Conservation (phyloP, 23 red algal species). For the Gracilaria gracilis region DNA sequence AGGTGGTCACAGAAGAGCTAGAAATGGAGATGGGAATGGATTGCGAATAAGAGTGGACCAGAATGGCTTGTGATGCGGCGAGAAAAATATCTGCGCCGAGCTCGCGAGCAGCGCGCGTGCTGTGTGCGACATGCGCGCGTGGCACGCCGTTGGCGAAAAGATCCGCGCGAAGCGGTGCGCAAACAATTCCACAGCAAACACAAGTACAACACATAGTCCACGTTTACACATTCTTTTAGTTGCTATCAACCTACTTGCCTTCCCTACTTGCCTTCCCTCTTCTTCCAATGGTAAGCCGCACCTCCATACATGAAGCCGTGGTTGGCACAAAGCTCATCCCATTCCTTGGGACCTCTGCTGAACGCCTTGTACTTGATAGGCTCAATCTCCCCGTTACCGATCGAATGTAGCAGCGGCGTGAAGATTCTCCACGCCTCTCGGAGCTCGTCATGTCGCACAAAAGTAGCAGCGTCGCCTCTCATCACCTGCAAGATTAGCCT, state of each 20-base stretch:
- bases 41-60: neutral
- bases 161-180: neutral
- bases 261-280: neutral
- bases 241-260: no score
- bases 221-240: no score
- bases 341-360: constrained; percentile 80
- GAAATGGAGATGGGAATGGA: neutral
- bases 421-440: constrained; percentile 92
- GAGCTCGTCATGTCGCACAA: constrained; percentile 93
- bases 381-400: constrained; percentile 73
- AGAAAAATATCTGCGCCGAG: constrained; percentile 23
- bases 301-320: constrained; percentile 68
- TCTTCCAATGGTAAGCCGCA: constrained; percentile 50
- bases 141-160: neutral
- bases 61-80: neutral
- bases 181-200: neutral
- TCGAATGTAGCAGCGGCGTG: constrained; percentile 80
- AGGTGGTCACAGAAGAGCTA: neutral
- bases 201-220: neutral
- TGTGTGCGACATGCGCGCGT: neutral
- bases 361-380: constrained; percentile 84
- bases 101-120: constrained; percentile 28
- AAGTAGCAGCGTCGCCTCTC: constrained; percentile 79
- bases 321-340: constrained; percentile 77
- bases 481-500: constrained; percentile 87